Conservation (phyloP, 73 alveolate species). For the Vitrella brassicaformis region DNA sequence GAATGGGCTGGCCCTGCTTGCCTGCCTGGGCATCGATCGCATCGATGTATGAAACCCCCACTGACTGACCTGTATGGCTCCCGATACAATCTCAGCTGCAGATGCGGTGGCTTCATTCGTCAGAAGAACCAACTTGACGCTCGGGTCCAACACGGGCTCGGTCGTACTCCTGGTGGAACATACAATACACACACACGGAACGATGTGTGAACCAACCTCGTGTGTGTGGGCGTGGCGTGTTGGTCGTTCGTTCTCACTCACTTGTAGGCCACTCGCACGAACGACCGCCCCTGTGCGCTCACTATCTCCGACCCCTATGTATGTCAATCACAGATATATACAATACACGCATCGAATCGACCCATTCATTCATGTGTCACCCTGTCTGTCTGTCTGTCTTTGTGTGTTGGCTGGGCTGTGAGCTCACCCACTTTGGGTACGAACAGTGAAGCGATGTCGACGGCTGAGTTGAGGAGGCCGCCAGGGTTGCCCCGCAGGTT, state of each 20-base stretch:
- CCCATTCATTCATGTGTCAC: too few species aligned
- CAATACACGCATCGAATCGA: too few species aligned
- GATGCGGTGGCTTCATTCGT: neutral
- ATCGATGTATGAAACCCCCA: too few species aligned
- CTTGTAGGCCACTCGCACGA: neutral
- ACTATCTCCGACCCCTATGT: neutral
- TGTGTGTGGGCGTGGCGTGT: neutral
- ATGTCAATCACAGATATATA: too few species aligned
- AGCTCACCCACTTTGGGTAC: neutral
- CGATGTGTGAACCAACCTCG: neutral
- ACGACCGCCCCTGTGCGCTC: neutral
- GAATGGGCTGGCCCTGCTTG: too few species aligned
- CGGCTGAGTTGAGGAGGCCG: neutral
- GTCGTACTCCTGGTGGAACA: neutral
- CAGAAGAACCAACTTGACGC: neutral
- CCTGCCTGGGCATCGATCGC: too few species aligned
- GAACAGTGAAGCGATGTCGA: neutral
- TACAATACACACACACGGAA: too few species aligned
- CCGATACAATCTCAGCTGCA: neutral
- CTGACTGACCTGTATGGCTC: too few species aligned
- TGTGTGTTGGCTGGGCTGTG: too few species aligned
- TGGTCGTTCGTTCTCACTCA: neutral
- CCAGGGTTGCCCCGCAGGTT: neutral
- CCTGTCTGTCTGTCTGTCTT: too few species aligned
- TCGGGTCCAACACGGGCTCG: neutral